Conservation (phyloP, 73 alveolate species). For the Durusdinium trenchii region DNA sequence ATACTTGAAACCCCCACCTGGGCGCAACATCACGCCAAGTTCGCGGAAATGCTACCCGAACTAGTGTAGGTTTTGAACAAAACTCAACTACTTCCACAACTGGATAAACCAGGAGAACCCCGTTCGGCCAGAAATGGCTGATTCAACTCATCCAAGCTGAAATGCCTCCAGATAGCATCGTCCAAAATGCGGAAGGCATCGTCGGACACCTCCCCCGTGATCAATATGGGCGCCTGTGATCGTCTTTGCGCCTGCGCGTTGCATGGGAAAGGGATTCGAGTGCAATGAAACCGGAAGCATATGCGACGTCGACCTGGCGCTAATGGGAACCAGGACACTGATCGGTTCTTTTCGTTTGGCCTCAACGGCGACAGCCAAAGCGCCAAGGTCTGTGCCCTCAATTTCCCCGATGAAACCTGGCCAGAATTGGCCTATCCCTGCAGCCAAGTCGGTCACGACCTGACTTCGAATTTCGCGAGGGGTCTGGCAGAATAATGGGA, state of each 20-base stretch:
- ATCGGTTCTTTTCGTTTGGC: too few species aligned
- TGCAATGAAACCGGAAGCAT: too few species aligned
- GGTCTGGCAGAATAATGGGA: not conserved
- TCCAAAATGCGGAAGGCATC: slow-evolving; percentile 13
- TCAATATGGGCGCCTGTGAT: slow-evolving; percentile 8
- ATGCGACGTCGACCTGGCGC: too few species aligned
- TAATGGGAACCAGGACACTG: too few species aligned
- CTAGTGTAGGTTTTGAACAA: not conserved
- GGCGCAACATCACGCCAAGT: too few species aligned
- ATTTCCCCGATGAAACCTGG: slow-evolving; percentile 50
- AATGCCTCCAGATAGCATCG: slow-evolving; percentile 29
- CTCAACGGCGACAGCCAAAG: slow-evolving; percentile 3
- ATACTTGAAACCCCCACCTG: too few species aligned
- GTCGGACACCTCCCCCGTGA: not conserved
- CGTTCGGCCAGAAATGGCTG: too few species aligned
- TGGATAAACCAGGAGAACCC: not conserved
- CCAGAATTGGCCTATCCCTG: not conserved
- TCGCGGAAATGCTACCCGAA: too few species aligned
- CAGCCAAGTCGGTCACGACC: slow-evolving; percentile 44
- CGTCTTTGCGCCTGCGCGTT: not conserved
- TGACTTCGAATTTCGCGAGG: not conserved
- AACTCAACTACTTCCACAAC: not conserved
- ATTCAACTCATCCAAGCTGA: too few species aligned
- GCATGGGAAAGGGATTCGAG: too few species aligned
- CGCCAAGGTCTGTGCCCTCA: not conserved